phyloP scores from a whole-genome alignment of 768 basidiomycete species.

The Termitomyces sp. region DNA sequence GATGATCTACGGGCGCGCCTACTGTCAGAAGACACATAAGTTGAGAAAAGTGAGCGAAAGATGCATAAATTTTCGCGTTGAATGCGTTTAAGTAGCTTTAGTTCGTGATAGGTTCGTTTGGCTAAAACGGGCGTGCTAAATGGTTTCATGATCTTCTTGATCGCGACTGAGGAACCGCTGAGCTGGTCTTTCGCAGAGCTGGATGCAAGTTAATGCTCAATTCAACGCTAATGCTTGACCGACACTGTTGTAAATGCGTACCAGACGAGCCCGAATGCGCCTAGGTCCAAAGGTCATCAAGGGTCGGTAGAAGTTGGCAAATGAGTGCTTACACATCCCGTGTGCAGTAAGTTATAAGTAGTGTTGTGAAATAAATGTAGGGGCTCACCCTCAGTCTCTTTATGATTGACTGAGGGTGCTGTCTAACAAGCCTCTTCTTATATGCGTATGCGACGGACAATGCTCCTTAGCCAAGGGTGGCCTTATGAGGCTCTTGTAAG shows the following conservation, averaged over 20 bases:
- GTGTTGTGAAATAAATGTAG: too few relatives aligned
- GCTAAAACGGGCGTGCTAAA: constrained; percentile 98
- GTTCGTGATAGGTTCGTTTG: constrained; percentile 96
- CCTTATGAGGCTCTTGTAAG: background rate
- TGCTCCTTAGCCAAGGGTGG: too few relatives aligned
- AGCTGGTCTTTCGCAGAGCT: constrained; percentile 96
- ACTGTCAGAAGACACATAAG: background rate
- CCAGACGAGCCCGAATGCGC: constrained; percentile 99
- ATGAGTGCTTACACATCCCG: constrained; percentile 82
- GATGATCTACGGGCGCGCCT: constrained; percentile 69
- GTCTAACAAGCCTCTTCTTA: too few relatives aligned
- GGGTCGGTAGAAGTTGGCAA: background rate
- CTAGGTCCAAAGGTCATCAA: constrained; percentile 31
- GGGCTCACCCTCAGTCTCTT: too few relatives aligned
- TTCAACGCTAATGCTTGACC: background rate
- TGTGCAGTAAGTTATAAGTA: too few relatives aligned
- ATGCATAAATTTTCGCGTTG: constrained; percentile 90
- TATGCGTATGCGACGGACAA: too few relatives aligned
- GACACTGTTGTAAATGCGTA: constrained; percentile 28
- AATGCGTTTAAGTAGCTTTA: constrained; percentile 97
- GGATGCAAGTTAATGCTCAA: background rate
- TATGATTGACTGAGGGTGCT: too few relatives aligned
- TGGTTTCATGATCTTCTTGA: constrained; percentile 99
- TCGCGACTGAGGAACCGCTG: constrained; percentile 91
- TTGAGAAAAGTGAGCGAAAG: background rate